phyloP scores from a whole-genome alignment of 2,329 filamentous ascomycete species.

The Ascochyta pisi region DNA sequence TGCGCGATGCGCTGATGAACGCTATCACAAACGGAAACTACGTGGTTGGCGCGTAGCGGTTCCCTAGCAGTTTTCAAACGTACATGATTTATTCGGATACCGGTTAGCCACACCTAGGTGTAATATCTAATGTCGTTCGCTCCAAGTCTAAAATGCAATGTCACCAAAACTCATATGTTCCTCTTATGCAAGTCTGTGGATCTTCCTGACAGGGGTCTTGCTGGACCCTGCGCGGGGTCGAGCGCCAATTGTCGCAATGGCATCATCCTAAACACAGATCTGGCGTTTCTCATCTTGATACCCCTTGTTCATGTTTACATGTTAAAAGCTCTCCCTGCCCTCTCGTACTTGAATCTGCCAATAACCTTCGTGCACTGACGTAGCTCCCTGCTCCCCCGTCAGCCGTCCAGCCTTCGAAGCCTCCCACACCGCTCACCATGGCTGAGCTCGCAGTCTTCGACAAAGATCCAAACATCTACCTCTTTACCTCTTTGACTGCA shows the following conservation, averaged over 20 bases:
- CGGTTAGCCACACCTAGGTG: conserved; percentile 10
- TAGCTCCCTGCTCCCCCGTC: background rate
- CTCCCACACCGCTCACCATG: conserved; percentile 31
- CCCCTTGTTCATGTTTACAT: conserved; percentile 7
- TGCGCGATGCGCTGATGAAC: conserved; percentile 77
- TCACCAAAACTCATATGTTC: conserved; percentile 16
- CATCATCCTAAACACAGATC: conserved; percentile 17
- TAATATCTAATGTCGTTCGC: conserved; percentile 33
- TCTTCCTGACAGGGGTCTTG: background rate
- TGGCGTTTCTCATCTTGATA: conserved; percentile 11
- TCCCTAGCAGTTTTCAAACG: background rate
- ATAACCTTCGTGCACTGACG: background rate
- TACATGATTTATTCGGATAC: background rate
- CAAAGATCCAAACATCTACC: conserved; percentile 70
- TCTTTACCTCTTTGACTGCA: conserved; percentile 95
- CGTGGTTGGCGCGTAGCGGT: conserved; percentile 8
- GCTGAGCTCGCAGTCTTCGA: conserved; percentile 54
- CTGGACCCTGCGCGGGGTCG: conserved; percentile 17
- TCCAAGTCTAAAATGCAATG: conserved; percentile 17
- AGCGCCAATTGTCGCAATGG: conserved; percentile 19
- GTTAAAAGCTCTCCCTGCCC: background rate
- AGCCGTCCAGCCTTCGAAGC: conserved; percentile 9
- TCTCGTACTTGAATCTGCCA: background rate
- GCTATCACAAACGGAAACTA: conserved; percentile 58
- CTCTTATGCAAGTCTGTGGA: conserved; percentile 14